Evolutionary conservation across 371 early-diverging fungal species (phyloP).

Genomic region (Mucor racemosus): DNA sequence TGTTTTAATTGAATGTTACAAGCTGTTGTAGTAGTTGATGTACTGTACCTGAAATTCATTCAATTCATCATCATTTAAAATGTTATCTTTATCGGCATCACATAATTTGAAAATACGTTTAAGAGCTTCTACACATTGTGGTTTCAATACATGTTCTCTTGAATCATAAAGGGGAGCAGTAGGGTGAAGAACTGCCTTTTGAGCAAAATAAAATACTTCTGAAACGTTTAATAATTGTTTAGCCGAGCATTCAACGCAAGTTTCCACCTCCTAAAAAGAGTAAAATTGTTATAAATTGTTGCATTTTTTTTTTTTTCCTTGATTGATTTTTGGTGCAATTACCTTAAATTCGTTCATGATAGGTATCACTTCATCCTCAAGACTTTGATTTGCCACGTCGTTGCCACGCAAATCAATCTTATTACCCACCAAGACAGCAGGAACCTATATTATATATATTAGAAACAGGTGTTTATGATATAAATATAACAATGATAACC

Average conservation of each 20-base stretch:
- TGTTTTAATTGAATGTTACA: background rate
- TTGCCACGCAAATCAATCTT: constrained; percentile 91
- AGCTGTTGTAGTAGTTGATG: background rate
- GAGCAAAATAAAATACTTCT: constrained; percentile 98
- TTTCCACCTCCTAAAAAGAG: constrained; percentile 88
- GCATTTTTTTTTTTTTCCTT: too few relatives aligned
- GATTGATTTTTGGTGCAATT: background rate
- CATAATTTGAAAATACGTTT: constrained; percentile 93
- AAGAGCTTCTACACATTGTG: constrained; percentile 88
- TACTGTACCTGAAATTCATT: constrained; percentile 90
- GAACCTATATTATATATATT: constrained; percentile 62
- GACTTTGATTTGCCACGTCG: constrained; percentile 76
- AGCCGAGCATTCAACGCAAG: constrained; percentile 97
- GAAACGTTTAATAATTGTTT: constrained; percentile 92
- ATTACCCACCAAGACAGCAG: constrained; percentile 96
- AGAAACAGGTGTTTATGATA: background rate
- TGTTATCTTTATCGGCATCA: constrained; percentile 91
- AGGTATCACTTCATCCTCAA: constrained; percentile 93
- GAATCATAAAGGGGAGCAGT: constrained; percentile 96
- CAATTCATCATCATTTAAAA: constrained; percentile 90
- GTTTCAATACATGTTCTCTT: constrained; percentile 90
- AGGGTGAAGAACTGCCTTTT: constrained; percentile 97
- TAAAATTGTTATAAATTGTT: too few relatives aligned
- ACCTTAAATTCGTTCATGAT: constrained; percentile 98
- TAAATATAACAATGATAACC: constrained; percentile 7